Evolutionary conservation across 345 rosid genomes (phyloP), one percentile per base, ranked within the genome.

Genomic region (Lepidium sativum): DNA sequence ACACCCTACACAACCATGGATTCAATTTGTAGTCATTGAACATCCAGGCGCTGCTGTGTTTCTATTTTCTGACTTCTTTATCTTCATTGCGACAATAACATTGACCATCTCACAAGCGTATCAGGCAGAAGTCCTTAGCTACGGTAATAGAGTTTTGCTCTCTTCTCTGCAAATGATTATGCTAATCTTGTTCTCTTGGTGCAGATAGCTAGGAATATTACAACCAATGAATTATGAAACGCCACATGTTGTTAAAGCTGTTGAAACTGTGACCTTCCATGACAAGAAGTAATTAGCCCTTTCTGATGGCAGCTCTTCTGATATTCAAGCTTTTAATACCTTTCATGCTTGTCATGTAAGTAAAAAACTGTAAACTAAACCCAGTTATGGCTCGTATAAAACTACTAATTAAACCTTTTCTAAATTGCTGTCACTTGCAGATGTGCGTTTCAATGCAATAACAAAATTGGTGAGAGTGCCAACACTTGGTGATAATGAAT

Each of bases 201-300:
- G 76, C 96, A 94, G 97, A 83, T 94, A 80, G 81, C 92, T 53
- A 73, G 86, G 48, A 94, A 94, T 61, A 84, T 94, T 58, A 94
- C 99, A 42, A 90, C 99, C 6, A 94, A 94, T 38, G 96, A 94
- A 59, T 32, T 83, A 51, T 88, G 96, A 32, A 94, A 94, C 63
- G 60, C 81, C n/a, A n/a, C n/a, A n/a, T n/a, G n/a, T n/a, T 16
- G 81, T 89, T 3, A 85, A 86, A 40, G 88, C 92, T 13, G 88
- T 85, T 54, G 95, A 86, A 57, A 69, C 52, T 8, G 69, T 75
- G 65, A 75, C 78, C 57, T 69, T 69, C 71, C 56, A 48, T 63
- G 74, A 75, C 61, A 63, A 69, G 35, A 75, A 63, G 78, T 74
- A 13, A 57, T 34, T 9, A 63, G 14, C 10, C n/a, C n/a, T n/a